Evolutionary conservation across 805 yeast species (phyloP), one percentile per base, ranked within the genome.

Genomic region (Candida argentea): DNA sequence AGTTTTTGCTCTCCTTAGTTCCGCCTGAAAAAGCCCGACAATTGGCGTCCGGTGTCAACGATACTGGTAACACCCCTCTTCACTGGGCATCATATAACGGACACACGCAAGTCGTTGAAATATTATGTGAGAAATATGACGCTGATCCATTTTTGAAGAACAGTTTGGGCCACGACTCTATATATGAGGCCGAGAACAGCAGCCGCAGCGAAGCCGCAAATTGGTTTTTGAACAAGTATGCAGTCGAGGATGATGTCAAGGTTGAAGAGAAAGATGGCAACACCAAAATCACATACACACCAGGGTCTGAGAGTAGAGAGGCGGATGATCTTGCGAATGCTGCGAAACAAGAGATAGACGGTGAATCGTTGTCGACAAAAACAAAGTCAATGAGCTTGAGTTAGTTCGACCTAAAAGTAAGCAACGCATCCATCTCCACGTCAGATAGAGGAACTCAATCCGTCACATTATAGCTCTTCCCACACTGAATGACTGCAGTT

Each of bases 51-150:
- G 41, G 40, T 11, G 34, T 61, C 31, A 91, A 91, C 48, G 80
- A 73, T 27, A 73, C 80, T 13, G 98, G 97, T 2, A 91, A 91
- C 51, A 87, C 98, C 0, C 81, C 97, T 1, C 63, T 91, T 38
- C 97, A 91, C 51, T 91, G 99, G 99, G 96, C 97, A 1, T 70
- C 94, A 1, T 70, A 75, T 39, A 86, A 83, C 44, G 97, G 96
- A 1, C 86, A 86, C 43, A 52, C 84, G 32, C 76, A 70, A 3
- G 60, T 78, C 6, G 89, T 84, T 13, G 56, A 79, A 48, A 43
- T 71, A 8, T 58, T 91, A 24, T 76, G 89, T 51, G 89, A 81
- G 13, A 66, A 72, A 32, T 81, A 71, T 40, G 67, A 69, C 4
- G 94, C 86, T 1, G 95, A 89, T 50, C 87, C 94, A 5, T 81